Evolutionary conservation across 2,329 filamentous ascomycete genomes (phyloP).

Genomic region (Clonostachys byssicola): DNA sequence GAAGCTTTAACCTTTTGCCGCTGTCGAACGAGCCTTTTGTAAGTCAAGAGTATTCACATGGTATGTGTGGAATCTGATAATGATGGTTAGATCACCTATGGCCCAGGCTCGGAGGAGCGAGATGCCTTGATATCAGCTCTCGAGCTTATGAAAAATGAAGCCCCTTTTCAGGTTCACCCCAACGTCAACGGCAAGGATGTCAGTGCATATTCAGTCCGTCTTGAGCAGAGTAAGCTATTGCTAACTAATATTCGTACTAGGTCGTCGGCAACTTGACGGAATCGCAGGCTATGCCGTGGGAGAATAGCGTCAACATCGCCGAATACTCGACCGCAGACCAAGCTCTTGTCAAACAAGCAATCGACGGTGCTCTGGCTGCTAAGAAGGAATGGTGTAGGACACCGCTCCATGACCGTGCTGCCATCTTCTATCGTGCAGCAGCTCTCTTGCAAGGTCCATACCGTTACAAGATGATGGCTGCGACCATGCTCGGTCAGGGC

Average conservation of each 20-base stretch:
- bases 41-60: neutral
- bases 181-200: constrained; percentile 1
- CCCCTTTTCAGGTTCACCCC: neutral
- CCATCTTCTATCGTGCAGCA: constrained; percentile 91
- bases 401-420: constrained; percentile 85
- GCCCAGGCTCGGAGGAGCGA: neutral
- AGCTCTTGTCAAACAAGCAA: constrained; percentile 72
- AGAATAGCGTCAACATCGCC: neutral
- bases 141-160: neutral
- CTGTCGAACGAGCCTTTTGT: neutral
- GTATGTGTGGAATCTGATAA: neutral
- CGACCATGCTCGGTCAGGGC: constrained; percentile 92
- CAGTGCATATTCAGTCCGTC: neutral
- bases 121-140: neutral
- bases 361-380: constrained; percentile 78
- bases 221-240: neutral
- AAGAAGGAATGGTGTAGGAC: constrained; percentile 81
- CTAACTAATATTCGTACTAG: neutral
- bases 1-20: neutral
- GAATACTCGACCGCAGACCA: constrained; percentile 18
- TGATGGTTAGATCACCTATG: neutral
- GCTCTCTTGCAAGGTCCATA: constrained; percentile 89
- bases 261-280: neutral
- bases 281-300: neutral
- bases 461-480: constrained; percentile 91